phyloP scores from a whole-genome alignment of 306 rosid species.

The Corylus avellana region DNA sequence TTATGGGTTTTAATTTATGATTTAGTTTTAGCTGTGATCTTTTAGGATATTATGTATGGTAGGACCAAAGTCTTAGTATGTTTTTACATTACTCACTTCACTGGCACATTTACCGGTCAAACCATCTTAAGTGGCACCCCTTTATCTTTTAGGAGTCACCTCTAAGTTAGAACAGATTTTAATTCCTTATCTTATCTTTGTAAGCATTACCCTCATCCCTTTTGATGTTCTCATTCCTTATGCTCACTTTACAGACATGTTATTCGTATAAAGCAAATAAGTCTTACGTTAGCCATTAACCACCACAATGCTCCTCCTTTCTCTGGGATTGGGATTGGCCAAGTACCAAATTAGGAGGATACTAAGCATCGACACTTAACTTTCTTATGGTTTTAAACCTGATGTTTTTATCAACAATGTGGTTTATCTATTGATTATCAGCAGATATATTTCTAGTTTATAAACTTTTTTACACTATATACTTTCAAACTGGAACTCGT shows the following conservation, averaged over 20 bases:
- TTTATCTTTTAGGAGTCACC: neutral
- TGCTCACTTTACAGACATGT: neutral
- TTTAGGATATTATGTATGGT: conserved; percentile 5
- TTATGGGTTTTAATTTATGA: conserved; percentile 17
- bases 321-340: neutral
- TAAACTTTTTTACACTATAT: neutral
- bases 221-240: neutral
- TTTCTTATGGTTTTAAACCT: neutral
- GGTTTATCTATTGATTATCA: neutral
- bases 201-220: neutral
- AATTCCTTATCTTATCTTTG: neutral
- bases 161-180: neutral
- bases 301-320: neutral
- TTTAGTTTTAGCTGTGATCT: conserved; percentile 20
- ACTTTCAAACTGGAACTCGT: neutral
- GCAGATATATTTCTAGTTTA: neutral
- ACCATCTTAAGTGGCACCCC: neutral
- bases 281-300: neutral
- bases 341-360: neutral
- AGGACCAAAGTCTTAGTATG: neutral
- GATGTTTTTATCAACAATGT: neutral
- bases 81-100: neutral
- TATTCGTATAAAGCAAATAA: neutral
- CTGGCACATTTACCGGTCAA: neutral
- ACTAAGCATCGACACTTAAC: neutral